phyloP scores from a whole-genome alignment of 2,329 filamentous ascomycete species.

The Fusarium nelsonii region DNA sequence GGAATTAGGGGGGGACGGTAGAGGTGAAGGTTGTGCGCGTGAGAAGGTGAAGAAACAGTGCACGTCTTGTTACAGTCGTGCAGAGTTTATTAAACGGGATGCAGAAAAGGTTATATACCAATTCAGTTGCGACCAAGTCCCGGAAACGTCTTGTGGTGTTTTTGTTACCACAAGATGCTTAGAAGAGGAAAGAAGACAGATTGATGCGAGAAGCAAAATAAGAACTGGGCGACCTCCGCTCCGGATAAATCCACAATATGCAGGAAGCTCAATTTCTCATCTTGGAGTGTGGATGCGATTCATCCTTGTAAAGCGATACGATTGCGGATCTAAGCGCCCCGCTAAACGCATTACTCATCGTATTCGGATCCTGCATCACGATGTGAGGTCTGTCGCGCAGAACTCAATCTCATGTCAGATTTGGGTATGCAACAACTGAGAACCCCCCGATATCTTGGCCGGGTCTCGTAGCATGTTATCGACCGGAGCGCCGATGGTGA shows the following conservation, averaged over 20 bases:
- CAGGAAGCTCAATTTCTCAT: constrained; percentile 48
- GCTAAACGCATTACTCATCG: constrained; percentile 32
- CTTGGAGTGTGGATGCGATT: constrained; percentile 26
- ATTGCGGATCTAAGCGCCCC: constrained; percentile 14
- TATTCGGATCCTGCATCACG: constrained; percentile 21
- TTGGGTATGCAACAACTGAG: constrained; percentile 22
- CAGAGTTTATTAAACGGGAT: constrained; percentile 27
- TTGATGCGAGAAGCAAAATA: constrained; percentile 40
- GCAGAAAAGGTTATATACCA: constrained; percentile 42
- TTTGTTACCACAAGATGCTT: constrained; percentile 36
- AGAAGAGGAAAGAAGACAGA: constrained; percentile 32
- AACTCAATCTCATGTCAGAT: background rate
- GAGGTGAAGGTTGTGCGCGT: constrained; percentile 21
- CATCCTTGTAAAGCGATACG: constrained; percentile 43
- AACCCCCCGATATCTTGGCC: background rate
- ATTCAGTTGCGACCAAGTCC: constrained; percentile 42
- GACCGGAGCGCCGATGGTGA: constrained; percentile 3
- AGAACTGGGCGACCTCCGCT: constrained; percentile 38
- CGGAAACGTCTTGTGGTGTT: constrained; percentile 40
- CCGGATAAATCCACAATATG: constrained; percentile 50
- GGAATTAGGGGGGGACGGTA: constrained; percentile 1
- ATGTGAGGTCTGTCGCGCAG: background rate
- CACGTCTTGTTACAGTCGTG: constrained; percentile 27
- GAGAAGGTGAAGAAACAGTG: constrained; percentile 32
- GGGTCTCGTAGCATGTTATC: constrained; percentile 3